phyloP scores from a whole-genome alignment of 495 filamentous ascomycete genomes.

The Massariosphaeria phaeospora region DNA sequence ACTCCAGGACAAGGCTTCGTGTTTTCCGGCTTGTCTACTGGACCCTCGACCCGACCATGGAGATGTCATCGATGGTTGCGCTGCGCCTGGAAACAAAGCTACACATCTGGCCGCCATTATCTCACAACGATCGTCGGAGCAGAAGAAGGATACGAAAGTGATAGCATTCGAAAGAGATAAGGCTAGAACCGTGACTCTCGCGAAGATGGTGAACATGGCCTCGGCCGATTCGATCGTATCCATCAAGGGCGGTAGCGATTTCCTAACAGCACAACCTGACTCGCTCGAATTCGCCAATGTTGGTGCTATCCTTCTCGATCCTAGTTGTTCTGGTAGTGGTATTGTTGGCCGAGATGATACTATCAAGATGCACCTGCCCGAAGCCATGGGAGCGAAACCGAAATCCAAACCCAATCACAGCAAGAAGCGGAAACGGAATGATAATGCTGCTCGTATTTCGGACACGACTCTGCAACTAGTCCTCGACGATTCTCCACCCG shows the following conservation, averaged over 20 bases:
- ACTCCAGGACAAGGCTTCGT: conserved; percentile 93
- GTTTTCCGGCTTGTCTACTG: conserved; percentile 85
- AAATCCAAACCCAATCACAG: conserved; percentile 28
- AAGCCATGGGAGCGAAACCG: not conserved
- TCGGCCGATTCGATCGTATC: conserved; percentile 60
- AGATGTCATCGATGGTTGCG: conserved; percentile 81
- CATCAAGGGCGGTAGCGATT: conserved; percentile 69
- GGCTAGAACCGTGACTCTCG: conserved; percentile 61
- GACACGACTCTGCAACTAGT: conserved; percentile 37
- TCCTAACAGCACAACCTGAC: conserved; percentile 64
- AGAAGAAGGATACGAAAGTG: conserved; percentile 41
- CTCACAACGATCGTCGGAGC: conserved; percentile 31
- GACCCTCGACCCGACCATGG: conserved; percentile 57
- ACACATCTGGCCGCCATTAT: conserved; percentile 79
- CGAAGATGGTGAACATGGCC: conserved; percentile 76
- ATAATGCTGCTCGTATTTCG: not conserved
- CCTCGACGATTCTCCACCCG: conserved; percentile 43
- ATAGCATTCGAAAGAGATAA: conserved; percentile 68
- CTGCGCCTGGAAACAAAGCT: conserved; percentile 95
- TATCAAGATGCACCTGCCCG: conserved; percentile 54
- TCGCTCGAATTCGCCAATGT: conserved; percentile 54
- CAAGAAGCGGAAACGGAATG: conserved; percentile 41
- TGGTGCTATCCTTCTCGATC: conserved; percentile 75
- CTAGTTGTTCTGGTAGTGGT: conserved; percentile 89
- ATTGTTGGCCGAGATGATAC: conserved; percentile 83